A percentile compares a stretch with the other conserved stretches of the same genome.
Evolutionary conservation across 1,139 yeast genomes (phyloP).

Genomic region (Petasospora fabianii): DNA sequence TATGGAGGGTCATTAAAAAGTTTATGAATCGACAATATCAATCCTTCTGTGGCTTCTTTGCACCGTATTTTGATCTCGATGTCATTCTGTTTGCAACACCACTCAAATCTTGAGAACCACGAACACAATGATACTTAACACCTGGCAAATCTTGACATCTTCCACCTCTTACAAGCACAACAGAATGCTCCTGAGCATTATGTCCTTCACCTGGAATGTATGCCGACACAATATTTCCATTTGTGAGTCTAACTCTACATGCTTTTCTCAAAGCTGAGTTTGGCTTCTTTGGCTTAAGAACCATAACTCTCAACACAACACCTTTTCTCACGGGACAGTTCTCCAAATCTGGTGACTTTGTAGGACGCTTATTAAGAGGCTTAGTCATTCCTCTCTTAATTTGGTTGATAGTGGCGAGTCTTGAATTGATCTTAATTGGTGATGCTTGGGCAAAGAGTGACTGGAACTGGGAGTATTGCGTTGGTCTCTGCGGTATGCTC

Average conservation of each 20-base stretch:
- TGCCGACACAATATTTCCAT: constrained; percentile 86
- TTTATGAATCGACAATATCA: constrained; percentile 2
- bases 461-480: constrained; percentile 14
- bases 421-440: constrained; percentile 18
- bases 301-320: constrained; percentile 92
- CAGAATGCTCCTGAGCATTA: constrained; percentile 96
- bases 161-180: constrained; percentile 94
- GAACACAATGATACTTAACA: constrained; percentile 87
- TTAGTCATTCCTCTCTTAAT: constrained; percentile 62
- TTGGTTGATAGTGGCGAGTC: constrained; percentile 68
- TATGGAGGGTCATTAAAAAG: background rate
- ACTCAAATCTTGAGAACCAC: constrained; percentile 92
- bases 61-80: constrained; percentile 91
- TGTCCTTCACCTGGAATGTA: constrained; percentile 99
- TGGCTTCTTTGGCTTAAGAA: constrained; percentile 95
- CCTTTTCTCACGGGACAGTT: constrained; percentile 83
- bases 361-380: constrained; percentile 46
- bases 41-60: constrained; percentile 70
- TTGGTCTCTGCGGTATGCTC: constrained; percentile 9
- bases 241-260: constrained; percentile 88
- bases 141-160: constrained; percentile 98
- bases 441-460: constrained; percentile 18
- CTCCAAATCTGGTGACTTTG: constrained; percentile 81
- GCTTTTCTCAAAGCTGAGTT: constrained; percentile 98
- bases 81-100: constrained; percentile 93